phyloP scores from a whole-genome alignment of 2,329 filamentous ascomycete species.

The Trichoderma harzianum region DNA sequence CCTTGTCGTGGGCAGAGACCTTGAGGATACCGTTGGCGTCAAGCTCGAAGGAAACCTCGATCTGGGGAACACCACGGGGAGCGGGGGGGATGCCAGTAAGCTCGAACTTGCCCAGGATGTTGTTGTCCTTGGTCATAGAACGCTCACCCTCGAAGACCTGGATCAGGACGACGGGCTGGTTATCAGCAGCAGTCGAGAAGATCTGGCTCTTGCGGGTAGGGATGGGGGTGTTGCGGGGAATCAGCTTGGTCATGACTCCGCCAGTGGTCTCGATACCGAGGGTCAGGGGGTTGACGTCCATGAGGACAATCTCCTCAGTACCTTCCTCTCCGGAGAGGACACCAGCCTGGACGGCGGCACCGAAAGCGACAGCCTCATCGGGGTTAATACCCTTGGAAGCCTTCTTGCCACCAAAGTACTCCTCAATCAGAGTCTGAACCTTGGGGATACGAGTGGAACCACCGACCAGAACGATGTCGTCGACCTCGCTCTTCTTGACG shows the following conservation, averaged over 20 bases:
- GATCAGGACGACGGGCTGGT: slow-evolving; percentile 93
- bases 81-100: slow-evolving; percentile 93
- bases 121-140: slow-evolving; percentile 94
- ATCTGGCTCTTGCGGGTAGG: slow-evolving; percentile 97
- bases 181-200: slow-evolving; percentile 94
- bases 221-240: slow-evolving; percentile 90
- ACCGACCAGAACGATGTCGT: slow-evolving; percentile 97
- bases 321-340: slow-evolving; percentile 85
- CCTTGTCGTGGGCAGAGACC: slow-evolving; percentile 95
- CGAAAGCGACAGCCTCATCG: slow-evolving; percentile 97
- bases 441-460: slow-evolving; percentile 99
- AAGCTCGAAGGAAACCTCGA: slow-evolving; percentile 96
- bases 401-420: slow-evolving; percentile 94
- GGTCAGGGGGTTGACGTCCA: slow-evolving; percentile 96
- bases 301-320: slow-evolving; percentile 78
- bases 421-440: slow-evolving; percentile 90
- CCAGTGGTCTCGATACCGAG: slow-evolving; percentile 97
- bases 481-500: slow-evolving; percentile 90
- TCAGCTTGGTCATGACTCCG: slow-evolving; percentile 96
- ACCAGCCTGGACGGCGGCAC: slow-evolving; percentile 95
- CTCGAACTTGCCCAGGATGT: slow-evolving; percentile 96
- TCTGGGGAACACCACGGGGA: slow-evolving; percentile 94
- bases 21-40: slow-evolving; percentile 98
- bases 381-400: slow-evolving; percentile 99
- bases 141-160: slow-evolving; percentile 95